Evolutionary conservation across 2,329 filamentous ascomycete genomes (phyloP).

Genomic region (Cytospora piceicola): DNA sequence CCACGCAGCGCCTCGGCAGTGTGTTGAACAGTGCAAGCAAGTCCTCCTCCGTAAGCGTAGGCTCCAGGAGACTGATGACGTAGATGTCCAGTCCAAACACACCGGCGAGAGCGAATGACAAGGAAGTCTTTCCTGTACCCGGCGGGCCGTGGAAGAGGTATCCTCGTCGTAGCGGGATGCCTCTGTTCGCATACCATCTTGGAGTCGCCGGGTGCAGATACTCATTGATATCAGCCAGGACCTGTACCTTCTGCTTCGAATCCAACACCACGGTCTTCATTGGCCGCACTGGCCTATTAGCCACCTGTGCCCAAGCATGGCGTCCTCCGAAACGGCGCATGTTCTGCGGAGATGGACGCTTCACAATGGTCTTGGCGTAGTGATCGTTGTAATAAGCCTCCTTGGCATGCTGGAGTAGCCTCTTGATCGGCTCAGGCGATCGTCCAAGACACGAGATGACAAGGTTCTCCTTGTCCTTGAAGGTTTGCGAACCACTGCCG

Average conservation of each 20-base stretch:
- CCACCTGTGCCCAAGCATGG: slow-evolving; percentile 59
- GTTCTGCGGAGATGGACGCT: slow-evolving; percentile 53
- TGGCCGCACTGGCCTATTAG: slow-evolving; percentile 67
- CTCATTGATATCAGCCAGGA: slow-evolving; percentile 76
- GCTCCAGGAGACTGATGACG: slow-evolving; percentile 63
- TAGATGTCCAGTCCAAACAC: slow-evolving; percentile 70
- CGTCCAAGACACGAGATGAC: slow-evolving; percentile 60
- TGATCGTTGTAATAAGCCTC: slow-evolving; percentile 55
- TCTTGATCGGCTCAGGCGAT: slow-evolving; percentile 57
- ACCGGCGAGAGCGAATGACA: slow-evolving; percentile 68
- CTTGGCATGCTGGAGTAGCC: slow-evolving; percentile 58
- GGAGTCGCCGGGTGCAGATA: slow-evolving; percentile 73
- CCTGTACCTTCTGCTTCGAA: slow-evolving; percentile 63
- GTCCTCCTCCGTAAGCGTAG: slow-evolving; percentile 64
- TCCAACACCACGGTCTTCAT: slow-evolving; percentile 79
- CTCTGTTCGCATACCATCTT: slow-evolving; percentile 74
- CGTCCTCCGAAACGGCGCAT: slow-evolving; percentile 50
- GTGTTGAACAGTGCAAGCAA: slow-evolving; percentile 62
- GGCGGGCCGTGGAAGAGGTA: slow-evolving; percentile 80
- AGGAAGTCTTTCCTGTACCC: slow-evolving; percentile 73
- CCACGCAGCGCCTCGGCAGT: slow-evolving; percentile 65
- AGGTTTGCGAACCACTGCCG: slow-evolving; percentile 39
- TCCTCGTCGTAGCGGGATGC: slow-evolving; percentile 75
- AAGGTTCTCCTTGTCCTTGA: slow-evolving; percentile 57
- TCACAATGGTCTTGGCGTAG: slow-evolving; percentile 61